Evolutionary conservation across 495 filamentous ascomycete genomes (phyloP), one percentile per base, ranked within the genome.

Genomic region (Daldinia decipiens): DNA sequence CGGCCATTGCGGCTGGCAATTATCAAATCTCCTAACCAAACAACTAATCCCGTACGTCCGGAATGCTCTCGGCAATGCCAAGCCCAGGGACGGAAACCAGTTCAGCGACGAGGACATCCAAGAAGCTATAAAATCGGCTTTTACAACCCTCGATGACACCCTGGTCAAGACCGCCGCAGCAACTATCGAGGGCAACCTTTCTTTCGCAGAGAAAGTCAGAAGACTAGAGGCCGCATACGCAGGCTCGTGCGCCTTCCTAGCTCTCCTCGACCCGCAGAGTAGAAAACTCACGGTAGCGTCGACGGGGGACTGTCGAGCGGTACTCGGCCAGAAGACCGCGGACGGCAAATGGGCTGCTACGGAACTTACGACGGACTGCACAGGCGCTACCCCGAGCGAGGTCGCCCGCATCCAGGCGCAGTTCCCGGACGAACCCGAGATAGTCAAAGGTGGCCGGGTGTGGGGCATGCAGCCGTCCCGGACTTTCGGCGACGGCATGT

Each of bases 401-500:
- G 70, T 82, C 4, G 79, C 75, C 5, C 78, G 88, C 4, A 64
- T 91, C 26, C 62, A 75, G 21, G 67, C 69, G 3, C 87, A 88
- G 64, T 89, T 91, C 70, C 89, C 89, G 0, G 82, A 83, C 56
- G 88, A 91, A 75, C 75, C 82, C 1, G 74, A 83, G 8, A 81
- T 87, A 0, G 72, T 90, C 13, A 82, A 85, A 63, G 70, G 82
- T 39, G 87, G 88, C 2, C 83, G 88, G 1, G 71, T 90, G 1
- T 81, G 89, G 45, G 89, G 89, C 1, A 65, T 89, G 0, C 79
- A 77, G 38, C 82, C 87, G 0, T 85, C 87, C 7, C 83, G 90
- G 2, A 87, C 86, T 0, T 91, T 92, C 71, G 90, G 90, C 34
- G 88, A 92, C 75, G 76, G 80, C 32, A 80, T 81, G 50, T 91